Percentiles rank a stretch among this genome's conserved stretches.
These are phyloP conservation scores for Talaromyces pinophilus DNA, from an alignment of 2,329 filamentous ascomycete genomes.

Conservation along the genomic window DNA sequence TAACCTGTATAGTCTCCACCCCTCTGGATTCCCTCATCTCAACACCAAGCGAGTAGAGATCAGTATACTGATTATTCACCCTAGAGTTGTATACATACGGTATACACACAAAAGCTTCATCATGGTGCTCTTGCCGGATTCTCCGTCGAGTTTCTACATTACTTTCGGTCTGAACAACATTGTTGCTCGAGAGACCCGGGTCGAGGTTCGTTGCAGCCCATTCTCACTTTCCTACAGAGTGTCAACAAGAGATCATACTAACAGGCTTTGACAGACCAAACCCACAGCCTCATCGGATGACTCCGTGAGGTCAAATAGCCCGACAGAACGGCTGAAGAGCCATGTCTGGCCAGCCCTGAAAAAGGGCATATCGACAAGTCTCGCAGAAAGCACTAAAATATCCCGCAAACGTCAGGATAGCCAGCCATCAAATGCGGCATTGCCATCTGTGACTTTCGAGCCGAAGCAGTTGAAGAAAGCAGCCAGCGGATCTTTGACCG, in stretches of 20 bases:
- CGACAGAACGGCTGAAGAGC: slow-evolving; percentile 25
- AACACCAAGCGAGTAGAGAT: slow-evolving; percentile 2
- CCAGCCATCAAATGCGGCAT: neutral
- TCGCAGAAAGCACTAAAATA: slow-evolving; percentile 17
- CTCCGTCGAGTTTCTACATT: slow-evolving; percentile 21
- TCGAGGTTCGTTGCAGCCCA: slow-evolving; percentile 25
- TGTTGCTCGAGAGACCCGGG: slow-evolving; percentile 28
- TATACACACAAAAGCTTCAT: slow-evolving; percentile 1
- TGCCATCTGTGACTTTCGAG: slow-evolving; percentile 6
- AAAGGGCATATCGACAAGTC: slow-evolving; percentile 24
- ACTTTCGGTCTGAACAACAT: slow-evolving; percentile 30
- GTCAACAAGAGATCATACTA: neutral
- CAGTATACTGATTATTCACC: neutral
- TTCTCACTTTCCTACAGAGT: neutral
- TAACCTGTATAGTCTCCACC: slow-evolving; percentile 12
- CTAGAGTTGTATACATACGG: neutral
- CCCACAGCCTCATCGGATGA: neutral
- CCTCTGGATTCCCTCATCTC: neutral
- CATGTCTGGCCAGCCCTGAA: slow-evolving; percentile 30
- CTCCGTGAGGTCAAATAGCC: slow-evolving; percentile 12
- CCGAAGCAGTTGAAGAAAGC: slow-evolving; percentile 22
- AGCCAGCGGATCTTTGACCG: slow-evolving; percentile 23
- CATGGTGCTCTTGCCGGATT: slow-evolving; percentile 15
- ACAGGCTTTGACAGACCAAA: neutral
- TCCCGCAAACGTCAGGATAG: slow-evolving; percentile 12